These are phyloP conservation scores for Podospora anserina DNA, from an alignment of 495 filamentous ascomycete species.

Conservation along the genomic window DNA sequence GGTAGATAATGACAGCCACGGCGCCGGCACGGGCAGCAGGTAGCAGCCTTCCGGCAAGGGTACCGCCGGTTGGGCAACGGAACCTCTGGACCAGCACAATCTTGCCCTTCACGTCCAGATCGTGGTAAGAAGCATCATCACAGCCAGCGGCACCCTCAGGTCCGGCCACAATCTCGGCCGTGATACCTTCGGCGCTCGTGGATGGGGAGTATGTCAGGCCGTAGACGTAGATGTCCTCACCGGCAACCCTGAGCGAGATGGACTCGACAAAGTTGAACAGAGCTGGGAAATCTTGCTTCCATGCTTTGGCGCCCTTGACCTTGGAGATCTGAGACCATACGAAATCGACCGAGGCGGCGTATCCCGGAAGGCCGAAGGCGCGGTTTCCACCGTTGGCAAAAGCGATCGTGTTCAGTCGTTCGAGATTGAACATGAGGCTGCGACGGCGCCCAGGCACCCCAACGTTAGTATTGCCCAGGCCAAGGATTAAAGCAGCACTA, in stretches of 20 bases:
- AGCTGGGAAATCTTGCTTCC: slow-evolving; percentile 43
- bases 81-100: slow-evolving; percentile 45
- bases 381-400: slow-evolving; percentile 43
- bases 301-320: slow-evolving; percentile 28
- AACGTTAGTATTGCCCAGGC: neutral
- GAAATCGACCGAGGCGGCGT: slow-evolving; percentile 45
- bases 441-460: neutral
- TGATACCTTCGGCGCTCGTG: slow-evolving; percentile 39
- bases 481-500: neutral
- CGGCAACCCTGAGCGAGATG: slow-evolving; percentile 37
- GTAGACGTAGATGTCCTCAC: slow-evolving; percentile 35
- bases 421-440: slow-evolving; percentile 20
- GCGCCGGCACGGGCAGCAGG: slow-evolving; percentile 40
- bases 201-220: slow-evolving; percentile 44
- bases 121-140: slow-evolving; percentile 33
- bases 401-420: slow-evolving; percentile 40
- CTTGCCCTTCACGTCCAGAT: slow-evolving; percentile 41
- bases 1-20: slow-evolving; percentile 41
- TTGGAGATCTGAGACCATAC: slow-evolving; percentile 33
- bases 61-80: slow-evolving; percentile 39
- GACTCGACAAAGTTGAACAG: slow-evolving; percentile 39
- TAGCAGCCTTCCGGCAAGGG: slow-evolving; percentile 40
- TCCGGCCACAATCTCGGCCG: slow-evolving; percentile 38
- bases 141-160: slow-evolving; percentile 39
- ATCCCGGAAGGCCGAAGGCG: slow-evolving; percentile 48